Evolutionary conservation across 257 asterid genomes (phyloP), one percentile per base, ranked within the genome.

Genomic region (Scutellaria galericulata): DNA sequence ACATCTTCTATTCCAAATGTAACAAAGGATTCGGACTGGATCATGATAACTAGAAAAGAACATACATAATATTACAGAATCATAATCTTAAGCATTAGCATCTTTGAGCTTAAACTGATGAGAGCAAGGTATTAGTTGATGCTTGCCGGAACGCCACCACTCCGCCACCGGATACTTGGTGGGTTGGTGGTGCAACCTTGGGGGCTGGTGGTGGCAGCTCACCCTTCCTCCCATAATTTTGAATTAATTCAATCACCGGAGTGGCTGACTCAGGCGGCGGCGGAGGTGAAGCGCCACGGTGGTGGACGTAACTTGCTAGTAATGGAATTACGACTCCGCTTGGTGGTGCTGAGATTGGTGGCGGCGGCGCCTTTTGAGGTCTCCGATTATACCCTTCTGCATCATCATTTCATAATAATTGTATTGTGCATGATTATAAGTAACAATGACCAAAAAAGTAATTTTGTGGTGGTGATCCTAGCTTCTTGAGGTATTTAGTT

Each of bases 121-220:
- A 59, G 14, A 50, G 52, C 37, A 62, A 27, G 42, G 27, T 1
- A 22, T 2, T 12, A 3, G 5, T 35, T 4, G 57, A n/a, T 70
- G 57, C 13, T 44, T 27, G 45, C 1, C 35, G 1, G 48, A 1
- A 3, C 40, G 4, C 64, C 51, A 13, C 65, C 75, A 11, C 12
- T 41, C 53, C 55, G 0, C 48, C 50, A 5, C 64, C 65, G 0
- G 75, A 48, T 12, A 60, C 39, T 68, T 51, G 42, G 12, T 40
- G 42, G 62, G 3, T 42, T 2, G 80, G 80, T 2, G 70, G 75
- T n/a, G 79, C 48, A 6, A 35, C 20, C 12, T 39, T 54, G 15
- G 79, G 75, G 11, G 58, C 45, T 0, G 79, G 79, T 4, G 79
- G 79, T 5, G 70, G 70, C 48, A 9, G 6, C 20, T 9, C 5